phyloP scores from a whole-genome alignment of 2,329 filamentous ascomycete genomes.

The Cordyceps pruinosa region DNA sequence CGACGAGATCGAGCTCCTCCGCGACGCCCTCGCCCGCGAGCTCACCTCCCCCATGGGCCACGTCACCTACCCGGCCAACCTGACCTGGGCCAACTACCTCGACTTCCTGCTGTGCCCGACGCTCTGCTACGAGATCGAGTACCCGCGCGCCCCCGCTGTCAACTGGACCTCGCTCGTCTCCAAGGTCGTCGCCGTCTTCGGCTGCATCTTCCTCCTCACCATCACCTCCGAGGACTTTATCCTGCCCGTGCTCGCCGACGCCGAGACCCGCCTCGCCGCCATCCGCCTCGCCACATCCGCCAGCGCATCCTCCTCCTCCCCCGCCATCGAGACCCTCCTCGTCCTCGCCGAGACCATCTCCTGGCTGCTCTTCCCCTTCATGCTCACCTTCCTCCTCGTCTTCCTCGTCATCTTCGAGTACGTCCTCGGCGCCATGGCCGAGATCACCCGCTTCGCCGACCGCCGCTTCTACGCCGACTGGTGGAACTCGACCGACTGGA shows the following conservation, averaged over 20 bases:
- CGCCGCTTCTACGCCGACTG: conserved; percentile 83
- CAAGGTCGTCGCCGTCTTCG: conserved; percentile 85
- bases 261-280: conserved; percentile 45
- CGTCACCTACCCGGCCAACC: conserved; percentile 82
- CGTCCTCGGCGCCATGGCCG: conserved; percentile 85
- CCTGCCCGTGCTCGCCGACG: conserved; percentile 76
- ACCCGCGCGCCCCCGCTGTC: conserved; percentile 70
- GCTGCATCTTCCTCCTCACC: conserved; percentile 91
- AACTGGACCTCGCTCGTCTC: conserved; percentile 75
- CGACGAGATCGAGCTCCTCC: conserved; percentile 59
- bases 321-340: conserved; percentile 60
- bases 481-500: conserved; percentile 80
- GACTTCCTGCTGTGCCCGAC: conserved; percentile 92
- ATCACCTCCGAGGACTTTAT: conserved; percentile 93
- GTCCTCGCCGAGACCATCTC: conserved; percentile 86
- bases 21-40: conserved; percentile 83
- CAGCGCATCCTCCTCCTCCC: conserved; percentile 18
- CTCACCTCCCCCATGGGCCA: conserved; percentile 85
- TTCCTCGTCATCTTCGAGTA: conserved; percentile 99
- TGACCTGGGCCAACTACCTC: conserved; percentile 72
- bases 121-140: conserved; percentile 95
- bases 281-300: conserved; percentile 20
- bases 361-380: conserved; percentile 90
- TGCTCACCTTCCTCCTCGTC: conserved; percentile 89
- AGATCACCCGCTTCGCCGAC: conserved; percentile 89